Percentiles rank a stretch among this genome's conserved stretches.
Conservation (phyloP, 192 early-diverging fungal species). For the Backusella circina region DNA sequence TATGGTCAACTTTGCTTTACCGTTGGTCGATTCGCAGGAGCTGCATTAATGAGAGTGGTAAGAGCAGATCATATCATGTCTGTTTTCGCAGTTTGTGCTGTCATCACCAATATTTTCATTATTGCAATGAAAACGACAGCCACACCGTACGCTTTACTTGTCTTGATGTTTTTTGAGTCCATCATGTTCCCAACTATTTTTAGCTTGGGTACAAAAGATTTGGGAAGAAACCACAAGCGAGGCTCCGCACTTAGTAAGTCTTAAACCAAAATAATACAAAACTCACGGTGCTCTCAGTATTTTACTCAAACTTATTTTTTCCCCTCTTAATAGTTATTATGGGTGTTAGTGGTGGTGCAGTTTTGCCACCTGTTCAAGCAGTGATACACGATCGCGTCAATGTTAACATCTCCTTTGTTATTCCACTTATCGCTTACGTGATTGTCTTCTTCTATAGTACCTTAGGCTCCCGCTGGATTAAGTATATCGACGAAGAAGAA, state of each 20-base stretch:
- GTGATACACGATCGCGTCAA: slow-evolving; percentile 15
- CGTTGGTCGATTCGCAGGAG: slow-evolving; percentile 28
- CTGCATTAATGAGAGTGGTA: slow-evolving; percentile 14
- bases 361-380: slow-evolving; percentile 28
- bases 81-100: slow-evolving; percentile 3
- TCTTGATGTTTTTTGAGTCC: slow-evolving; percentile 31
- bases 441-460: slow-evolving; percentile 17
- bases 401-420: slow-evolving; percentile 19
- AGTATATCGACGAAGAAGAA: slow-evolving; percentile 11
- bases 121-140: slow-evolving; percentile 13
- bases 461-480: slow-evolving; percentile 14
- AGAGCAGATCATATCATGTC: slow-evolving; percentile 17
- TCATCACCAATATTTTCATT: slow-evolving; percentile 18
- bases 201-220: slow-evolving; percentile 24
- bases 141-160: slow-evolving; percentile 23
- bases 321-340: slow-evolving; percentile 15
- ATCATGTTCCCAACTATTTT: slow-evolving; percentile 37
- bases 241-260: slow-evolving; percentile 23
- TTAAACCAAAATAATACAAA: neutral
- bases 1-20: slow-evolving; percentile 27
- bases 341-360: slow-evolving; percentile 27
- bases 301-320: neutral
- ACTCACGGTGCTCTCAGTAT: neutral
- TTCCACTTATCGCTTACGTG: slow-evolving; percentile 15
- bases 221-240: slow-evolving; percentile 29